A percentile compares a stretch with the other conserved stretches of the same genome.
These are phyloP conservation scores for Cutaneotrichosporon cavernicola DNA, from an alignment of 1,284 basidiomycete genomes.

Conservation along the genomic window DNA sequence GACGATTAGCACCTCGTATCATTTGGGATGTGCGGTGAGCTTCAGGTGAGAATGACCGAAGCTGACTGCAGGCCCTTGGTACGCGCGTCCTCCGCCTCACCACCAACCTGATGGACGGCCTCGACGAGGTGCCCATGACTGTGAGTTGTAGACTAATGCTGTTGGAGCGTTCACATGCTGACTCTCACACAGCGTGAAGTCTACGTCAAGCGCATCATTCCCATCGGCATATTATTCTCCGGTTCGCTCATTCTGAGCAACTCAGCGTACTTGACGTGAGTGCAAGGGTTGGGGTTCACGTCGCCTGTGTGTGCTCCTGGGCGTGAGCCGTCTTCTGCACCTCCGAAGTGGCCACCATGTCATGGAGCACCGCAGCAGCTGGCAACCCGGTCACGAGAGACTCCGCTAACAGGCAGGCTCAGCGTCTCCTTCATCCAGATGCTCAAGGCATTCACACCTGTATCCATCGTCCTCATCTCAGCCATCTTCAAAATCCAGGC, in stretches of 20 bases:
- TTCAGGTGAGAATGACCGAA: background rate
- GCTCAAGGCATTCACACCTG: constrained; percentile 95
- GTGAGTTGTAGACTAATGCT: constrained; percentile 29
- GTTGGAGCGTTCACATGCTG: background rate
- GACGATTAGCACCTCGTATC: constrained; percentile 64
- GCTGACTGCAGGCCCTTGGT: constrained; percentile 68
- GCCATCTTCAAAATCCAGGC: constrained; percentile 83
- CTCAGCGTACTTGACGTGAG: constrained; percentile 74
- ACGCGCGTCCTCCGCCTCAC: constrained; percentile 84
- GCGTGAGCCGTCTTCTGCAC: too few relatives aligned
- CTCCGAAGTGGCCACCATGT: background rate
- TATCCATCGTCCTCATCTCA: constrained; percentile 89
- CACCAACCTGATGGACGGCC: constrained; percentile 78
- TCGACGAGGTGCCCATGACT: constrained; percentile 78
- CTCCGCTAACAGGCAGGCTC: constrained; percentile 58
- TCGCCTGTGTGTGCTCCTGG: too few relatives aligned
- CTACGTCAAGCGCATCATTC: constrained; percentile 83
- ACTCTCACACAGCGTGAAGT: constrained; percentile 59
- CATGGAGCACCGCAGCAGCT: background rate
- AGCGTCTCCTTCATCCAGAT: constrained; percentile 97
- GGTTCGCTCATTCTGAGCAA: constrained; percentile 90
- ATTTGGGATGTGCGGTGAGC: constrained; percentile 49
- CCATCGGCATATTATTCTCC: constrained; percentile 89
- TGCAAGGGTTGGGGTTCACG: background rate
- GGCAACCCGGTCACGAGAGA: background rate